phyloP scores from a whole-genome alignment of 2,329 filamentous ascomycete genomes.

The Hypocreales sp. region DNA sequence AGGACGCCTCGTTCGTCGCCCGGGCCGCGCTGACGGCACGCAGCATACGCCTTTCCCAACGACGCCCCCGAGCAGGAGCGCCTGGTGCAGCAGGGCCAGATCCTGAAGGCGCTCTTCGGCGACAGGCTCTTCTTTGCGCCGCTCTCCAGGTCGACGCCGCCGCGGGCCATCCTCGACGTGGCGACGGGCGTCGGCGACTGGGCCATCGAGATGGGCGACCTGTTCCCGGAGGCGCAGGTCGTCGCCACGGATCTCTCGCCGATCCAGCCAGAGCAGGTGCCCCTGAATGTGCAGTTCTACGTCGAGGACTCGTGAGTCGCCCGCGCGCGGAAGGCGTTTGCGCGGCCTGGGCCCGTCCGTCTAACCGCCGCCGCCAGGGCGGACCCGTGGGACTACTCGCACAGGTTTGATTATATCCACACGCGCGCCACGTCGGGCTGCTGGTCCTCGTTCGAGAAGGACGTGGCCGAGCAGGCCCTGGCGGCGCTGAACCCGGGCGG shows the following conservation, averaged over 20 bases:
- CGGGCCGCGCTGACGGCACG: not conserved
- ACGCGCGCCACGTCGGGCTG: constrained; percentile 31
- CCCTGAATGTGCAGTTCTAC: constrained; percentile 61
- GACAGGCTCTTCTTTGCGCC: constrained; percentile 27
- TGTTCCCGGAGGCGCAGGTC: constrained; percentile 41
- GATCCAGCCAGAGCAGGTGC: constrained; percentile 49
- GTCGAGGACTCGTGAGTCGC: constrained; percentile 43
- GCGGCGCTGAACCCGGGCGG: constrained; percentile 31
- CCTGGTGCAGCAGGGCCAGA: constrained; percentile 21
- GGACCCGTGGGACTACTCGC: constrained; percentile 34
- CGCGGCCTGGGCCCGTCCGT: no score
- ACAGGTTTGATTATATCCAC: constrained; percentile 40
- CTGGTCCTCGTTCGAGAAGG: constrained; percentile 29
- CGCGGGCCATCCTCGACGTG: constrained; percentile 23
- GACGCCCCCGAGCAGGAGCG: constrained; percentile 25
- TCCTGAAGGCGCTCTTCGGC: constrained; percentile 21
- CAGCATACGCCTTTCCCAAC: constrained; percentile 31
- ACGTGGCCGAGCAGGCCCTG: constrained; percentile 36
- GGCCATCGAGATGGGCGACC: constrained; percentile 52
- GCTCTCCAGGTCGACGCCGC: constrained; percentile 16
- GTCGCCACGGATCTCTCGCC: constrained; percentile 53
- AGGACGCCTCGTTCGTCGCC: constrained; percentile 8
- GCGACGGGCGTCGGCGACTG: constrained; percentile 37
- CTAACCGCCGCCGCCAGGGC: constrained; percentile 14
- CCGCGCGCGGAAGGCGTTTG: no score